Conservation (phyloP, 2,329 filamentous ascomycete genomes). For the Aspergillus sclerotialis region DNA sequence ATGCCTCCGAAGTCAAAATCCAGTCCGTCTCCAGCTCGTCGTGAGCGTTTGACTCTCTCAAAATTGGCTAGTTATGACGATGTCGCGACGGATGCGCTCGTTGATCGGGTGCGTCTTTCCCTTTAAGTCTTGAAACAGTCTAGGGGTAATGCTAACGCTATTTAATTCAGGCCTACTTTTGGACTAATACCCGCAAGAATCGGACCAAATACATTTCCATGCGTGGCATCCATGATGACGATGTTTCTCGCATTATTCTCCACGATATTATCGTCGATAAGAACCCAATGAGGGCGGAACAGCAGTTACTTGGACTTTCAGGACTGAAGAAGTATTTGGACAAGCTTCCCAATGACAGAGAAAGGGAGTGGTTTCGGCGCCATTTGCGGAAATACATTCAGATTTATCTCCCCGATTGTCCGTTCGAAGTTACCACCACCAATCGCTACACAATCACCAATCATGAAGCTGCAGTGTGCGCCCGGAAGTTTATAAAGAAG, state of each 20-base stretch:
- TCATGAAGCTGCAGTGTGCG: slow-evolving; percentile 81
- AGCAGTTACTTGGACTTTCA: slow-evolving; percentile 62
- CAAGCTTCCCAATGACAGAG: slow-evolving; percentile 63
- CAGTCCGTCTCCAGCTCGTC: slow-evolving; percentile 30
- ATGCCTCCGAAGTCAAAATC: slow-evolving; percentile 31
- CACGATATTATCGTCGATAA: slow-evolving; percentile 66
- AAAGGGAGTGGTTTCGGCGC: slow-evolving; percentile 76
- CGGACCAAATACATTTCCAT: slow-evolving; percentile 77
- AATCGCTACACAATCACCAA: slow-evolving; percentile 91
- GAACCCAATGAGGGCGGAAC: slow-evolving; percentile 63
- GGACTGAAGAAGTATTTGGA: slow-evolving; percentile 67
- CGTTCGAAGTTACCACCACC: slow-evolving; percentile 87
- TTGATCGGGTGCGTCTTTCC: slow-evolving; percentile 72
- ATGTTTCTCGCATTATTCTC: slow-evolving; percentile 54
- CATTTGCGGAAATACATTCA: slow-evolving; percentile 87
- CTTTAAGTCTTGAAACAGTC: slow-evolving; percentile 2
- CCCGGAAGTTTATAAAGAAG: slow-evolving; percentile 68
- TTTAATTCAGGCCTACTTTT: slow-evolving; percentile 72
- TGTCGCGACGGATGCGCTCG: slow-evolving; percentile 85
- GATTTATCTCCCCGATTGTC: slow-evolving; percentile 88
- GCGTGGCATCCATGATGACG: slow-evolving; percentile 65
- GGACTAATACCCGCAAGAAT: slow-evolving; percentile 94
- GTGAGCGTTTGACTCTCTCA: slow-evolving; percentile 72
- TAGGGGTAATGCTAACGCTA: slow-evolving; percentile 10
- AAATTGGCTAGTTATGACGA: slow-evolving; percentile 93